phyloP scores from a whole-genome alignment of 768 basidiomycete species.

The Lentinula aciculospora region DNA sequence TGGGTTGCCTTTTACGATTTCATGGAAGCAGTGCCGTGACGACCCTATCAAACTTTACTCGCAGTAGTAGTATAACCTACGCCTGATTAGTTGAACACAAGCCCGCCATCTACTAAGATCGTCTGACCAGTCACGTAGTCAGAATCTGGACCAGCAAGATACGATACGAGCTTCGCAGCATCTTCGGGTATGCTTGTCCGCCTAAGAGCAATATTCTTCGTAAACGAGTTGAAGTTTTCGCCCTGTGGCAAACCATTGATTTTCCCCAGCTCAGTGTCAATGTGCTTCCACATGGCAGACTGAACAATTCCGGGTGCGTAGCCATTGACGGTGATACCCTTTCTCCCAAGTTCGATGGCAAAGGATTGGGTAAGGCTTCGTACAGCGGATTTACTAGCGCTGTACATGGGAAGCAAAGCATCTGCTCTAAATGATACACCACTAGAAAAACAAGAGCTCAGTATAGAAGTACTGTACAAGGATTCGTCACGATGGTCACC shows the following conservation, averaged over 20 bases:
- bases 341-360: conserved; percentile 19
- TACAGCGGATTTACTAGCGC: conserved; percentile 11
- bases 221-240: conserved; percentile 2
- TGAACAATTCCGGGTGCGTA: conserved; percentile 25
- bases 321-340: conserved; percentile 27
- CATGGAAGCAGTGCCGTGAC: no score
- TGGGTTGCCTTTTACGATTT: no score
- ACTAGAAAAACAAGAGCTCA: background rate
- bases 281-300: conserved; percentile 19
- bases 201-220: conserved; percentile 12
- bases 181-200: conserved; percentile 23
- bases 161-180: conserved; percentile 28
- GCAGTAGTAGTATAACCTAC: no score
- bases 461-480: background rate
- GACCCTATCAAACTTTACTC: no score
- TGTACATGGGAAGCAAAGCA: conserved; percentile 8
- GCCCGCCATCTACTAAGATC: conserved; percentile 5
- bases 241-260: conserved; percentile 7
- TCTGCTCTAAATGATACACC: conserved; percentile 2
- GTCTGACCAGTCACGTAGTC: conserved; percentile 26
- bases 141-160: conserved; percentile 26
- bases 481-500: background rate
- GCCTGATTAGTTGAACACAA: background rate
- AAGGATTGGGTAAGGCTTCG: conserved; percentile 9
- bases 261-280: background rate